Conservation (phyloP, 78 protist species). For the Planoprotostelium fungivorum region DNA sequence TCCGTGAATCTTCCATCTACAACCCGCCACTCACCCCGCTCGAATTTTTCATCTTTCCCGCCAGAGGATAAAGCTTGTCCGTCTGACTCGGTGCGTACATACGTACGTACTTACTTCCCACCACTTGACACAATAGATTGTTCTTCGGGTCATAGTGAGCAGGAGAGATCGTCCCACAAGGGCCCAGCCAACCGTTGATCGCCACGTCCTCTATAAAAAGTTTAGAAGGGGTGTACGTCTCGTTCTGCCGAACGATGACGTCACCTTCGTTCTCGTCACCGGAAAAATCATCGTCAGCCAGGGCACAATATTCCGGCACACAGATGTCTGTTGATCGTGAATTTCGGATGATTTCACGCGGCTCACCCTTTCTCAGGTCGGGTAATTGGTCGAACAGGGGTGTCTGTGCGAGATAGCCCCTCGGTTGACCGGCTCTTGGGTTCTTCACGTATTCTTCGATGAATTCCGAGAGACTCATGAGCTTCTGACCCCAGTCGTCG, state of each 20-base stretch:
- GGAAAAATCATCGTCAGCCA: not conserved
- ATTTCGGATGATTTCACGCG: not conserved
- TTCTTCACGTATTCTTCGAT: slow-evolving; percentile 26
- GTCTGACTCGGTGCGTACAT: slow-evolving; percentile 24
- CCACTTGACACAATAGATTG: slow-evolving; percentile 48
- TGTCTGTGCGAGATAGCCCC: slow-evolving; percentile 68
- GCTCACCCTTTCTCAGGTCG: not conserved
- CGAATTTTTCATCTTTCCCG: slow-evolving; percentile 21
- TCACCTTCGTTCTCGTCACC: not conserved
- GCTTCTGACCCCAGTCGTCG: slow-evolving; percentile 50
- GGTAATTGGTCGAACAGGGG: slow-evolving; percentile 49
- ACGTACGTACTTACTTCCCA: slow-evolving; percentile 39
- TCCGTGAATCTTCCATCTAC: not conserved
- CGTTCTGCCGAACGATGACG: not conserved
- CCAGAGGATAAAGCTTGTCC: slow-evolving; percentile 28
- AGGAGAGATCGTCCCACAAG: slow-evolving; percentile 44
- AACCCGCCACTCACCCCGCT: slow-evolving; percentile 20
- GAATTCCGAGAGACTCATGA: slow-evolving; percentile 30
- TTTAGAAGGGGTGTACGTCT: no score
- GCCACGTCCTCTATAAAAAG: slow-evolving; percentile 1
- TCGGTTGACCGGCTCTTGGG: not conserved
- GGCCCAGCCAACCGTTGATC: slow-evolving; percentile 62
- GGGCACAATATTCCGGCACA: slow-evolving; percentile 40
- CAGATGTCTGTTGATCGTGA: slow-evolving; percentile 12
- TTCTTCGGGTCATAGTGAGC: slow-evolving; percentile 45